Percentiles rank a stretch among this genome's conserved stretches.
These are phyloP conservation scores for Cyclotella atomus DNA, from an alignment of 108 stramenopile genomes.

Conservation along the genomic window DNA sequence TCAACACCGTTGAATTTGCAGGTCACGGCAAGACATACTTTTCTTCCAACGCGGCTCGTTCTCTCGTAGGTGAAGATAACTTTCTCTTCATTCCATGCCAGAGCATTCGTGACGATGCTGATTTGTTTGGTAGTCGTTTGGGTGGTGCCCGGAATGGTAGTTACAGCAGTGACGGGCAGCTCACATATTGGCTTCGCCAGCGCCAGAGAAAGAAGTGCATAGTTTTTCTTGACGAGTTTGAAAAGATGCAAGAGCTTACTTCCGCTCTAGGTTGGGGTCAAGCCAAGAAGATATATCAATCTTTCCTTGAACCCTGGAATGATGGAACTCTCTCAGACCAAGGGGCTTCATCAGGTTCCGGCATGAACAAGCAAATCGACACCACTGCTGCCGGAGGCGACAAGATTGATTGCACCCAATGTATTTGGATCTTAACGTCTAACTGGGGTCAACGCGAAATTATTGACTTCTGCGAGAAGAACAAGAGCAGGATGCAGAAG, in stretches of 20 bases:
- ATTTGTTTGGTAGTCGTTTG: slow-evolving; percentile 2
- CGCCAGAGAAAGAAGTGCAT: background rate
- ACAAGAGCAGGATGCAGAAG: slow-evolving; percentile 8
- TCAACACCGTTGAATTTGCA: background rate
- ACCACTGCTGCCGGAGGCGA: background rate
- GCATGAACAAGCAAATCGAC: background rate
- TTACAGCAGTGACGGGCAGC: slow-evolving; percentile 12
- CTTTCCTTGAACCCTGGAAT: slow-evolving; percentile 5
- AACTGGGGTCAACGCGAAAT: slow-evolving; percentile 9
- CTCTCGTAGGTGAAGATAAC: slow-evolving; percentile 5
- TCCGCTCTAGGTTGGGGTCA: background rate
- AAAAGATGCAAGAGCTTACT: slow-evolving; percentile 1
- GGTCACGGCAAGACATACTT: slow-evolving; percentile 11
- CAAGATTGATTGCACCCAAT: slow-evolving; percentile 11
- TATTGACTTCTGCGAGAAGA: slow-evolving; percentile 5
- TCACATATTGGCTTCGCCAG: slow-evolving; percentile 1
- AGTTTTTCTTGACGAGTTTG: slow-evolving; percentile 7
- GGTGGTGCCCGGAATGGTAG: background rate
- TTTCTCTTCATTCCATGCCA: slow-evolving; percentile 6
- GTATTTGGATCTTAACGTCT: background rate
- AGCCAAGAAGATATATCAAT: slow-evolving; percentile 8
- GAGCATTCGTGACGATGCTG: slow-evolving; percentile 3
- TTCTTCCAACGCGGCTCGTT: slow-evolving; percentile 6
- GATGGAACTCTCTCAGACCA: slow-evolving; percentile 1
- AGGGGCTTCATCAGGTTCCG: background rate